A percentile compares a stretch with the other conserved stretches of the same genome.
Evolutionary conservation across 768 basidiomycete genomes (phyloP).

Genomic region (Boletus vermiculosoides): DNA sequence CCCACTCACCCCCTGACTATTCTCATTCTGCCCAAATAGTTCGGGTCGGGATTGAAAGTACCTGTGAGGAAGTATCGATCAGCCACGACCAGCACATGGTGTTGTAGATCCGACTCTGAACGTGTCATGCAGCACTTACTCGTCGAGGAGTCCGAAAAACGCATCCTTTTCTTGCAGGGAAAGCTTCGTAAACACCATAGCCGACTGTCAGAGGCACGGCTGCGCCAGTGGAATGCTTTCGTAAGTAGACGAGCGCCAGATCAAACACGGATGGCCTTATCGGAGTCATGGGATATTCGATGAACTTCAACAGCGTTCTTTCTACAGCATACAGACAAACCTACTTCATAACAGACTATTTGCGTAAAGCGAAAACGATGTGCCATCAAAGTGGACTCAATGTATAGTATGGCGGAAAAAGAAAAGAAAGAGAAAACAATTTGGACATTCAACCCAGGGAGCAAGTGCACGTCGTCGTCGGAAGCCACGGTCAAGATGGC

Average conservation of each 20-base stretch:
- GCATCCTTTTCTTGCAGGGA: slow-evolving; percentile 70
- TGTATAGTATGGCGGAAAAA: slow-evolving; percentile 21
- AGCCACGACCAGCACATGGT: not conserved
- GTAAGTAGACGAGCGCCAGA: not conserved
- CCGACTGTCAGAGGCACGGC: not conserved
- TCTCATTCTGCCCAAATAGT: slow-evolving; percentile 41
- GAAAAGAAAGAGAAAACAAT: not conserved
- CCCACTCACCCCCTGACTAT: slow-evolving; percentile 15
- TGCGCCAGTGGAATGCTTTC: not conserved
- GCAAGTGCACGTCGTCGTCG: not conserved
- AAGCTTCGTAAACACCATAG: slow-evolving; percentile 74
- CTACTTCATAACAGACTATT: slow-evolving; percentile 26
- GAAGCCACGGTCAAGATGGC: not conserved
- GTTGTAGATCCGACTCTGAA: not conserved
- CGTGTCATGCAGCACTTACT: slow-evolving; percentile 42
- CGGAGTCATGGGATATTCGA: slow-evolving; percentile 1
- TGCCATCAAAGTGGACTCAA: slow-evolving; percentile 12
- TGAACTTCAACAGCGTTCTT: slow-evolving; percentile 12
- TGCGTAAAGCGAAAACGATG: slow-evolving; percentile 21
- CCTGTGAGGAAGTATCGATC: slow-evolving; percentile 35
- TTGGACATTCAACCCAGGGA: slow-evolving; percentile 1
- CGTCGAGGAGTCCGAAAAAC: slow-evolving; percentile 78
- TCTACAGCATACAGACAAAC: slow-evolving; percentile 35
- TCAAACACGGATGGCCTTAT: not conserved
- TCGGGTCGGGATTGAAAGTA: slow-evolving; percentile 76